Conservation (phyloP, 108 stramenopile species). For the Thalassiosira profunda region DNA sequence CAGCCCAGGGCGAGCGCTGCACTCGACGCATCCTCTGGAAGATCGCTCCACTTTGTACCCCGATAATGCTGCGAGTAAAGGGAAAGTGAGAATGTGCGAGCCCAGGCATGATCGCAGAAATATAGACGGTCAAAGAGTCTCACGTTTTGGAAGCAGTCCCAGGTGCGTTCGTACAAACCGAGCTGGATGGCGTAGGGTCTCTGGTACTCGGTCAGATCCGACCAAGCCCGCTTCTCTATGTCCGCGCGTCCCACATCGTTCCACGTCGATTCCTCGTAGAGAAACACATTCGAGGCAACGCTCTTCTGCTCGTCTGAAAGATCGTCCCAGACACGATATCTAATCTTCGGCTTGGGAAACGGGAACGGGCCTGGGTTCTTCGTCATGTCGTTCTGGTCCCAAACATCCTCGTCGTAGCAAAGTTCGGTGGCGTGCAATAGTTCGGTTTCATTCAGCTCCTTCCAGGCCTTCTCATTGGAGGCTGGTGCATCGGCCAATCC, state of each 20-base stretch:
- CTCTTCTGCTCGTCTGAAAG: constrained; percentile 20
- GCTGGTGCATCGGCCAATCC: neutral
- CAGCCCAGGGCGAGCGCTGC: constrained; percentile 39
- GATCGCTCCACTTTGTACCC: constrained; percentile 33
- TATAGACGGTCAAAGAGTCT: neutral
- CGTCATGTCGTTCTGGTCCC: constrained; percentile 12
- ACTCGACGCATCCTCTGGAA: constrained; percentile 22
- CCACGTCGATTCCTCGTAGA: constrained; percentile 43
- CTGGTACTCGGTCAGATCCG: constrained; percentile 27
- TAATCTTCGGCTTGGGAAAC: constrained; percentile 11
- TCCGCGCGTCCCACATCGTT: constrained; percentile 29
- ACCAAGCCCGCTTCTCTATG: constrained; percentile 34
- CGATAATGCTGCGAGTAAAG: constrained; percentile 38
- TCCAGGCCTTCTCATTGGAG: constrained; percentile 3
- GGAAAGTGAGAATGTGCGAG: neutral
- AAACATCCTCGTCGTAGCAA: constrained; percentile 17
- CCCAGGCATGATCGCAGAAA: too few relatives aligned
- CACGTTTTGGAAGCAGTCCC: constrained; percentile 62
- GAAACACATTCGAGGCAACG: constrained; percentile 13
- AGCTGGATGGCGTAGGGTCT: constrained; percentile 25
- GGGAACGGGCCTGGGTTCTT: neutral
- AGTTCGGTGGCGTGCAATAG: constrained; percentile 7
- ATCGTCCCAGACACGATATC: constrained; percentile 31
- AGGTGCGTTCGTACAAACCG: constrained; percentile 43
- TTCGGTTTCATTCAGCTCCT: constrained; percentile 2